Percentiles rank a stretch among this genome's conserved stretches.
Evolutionary conservation across 1,284 basidiomycete genomes (phyloP).

Genomic region (Malassezia dermatis): DNA sequence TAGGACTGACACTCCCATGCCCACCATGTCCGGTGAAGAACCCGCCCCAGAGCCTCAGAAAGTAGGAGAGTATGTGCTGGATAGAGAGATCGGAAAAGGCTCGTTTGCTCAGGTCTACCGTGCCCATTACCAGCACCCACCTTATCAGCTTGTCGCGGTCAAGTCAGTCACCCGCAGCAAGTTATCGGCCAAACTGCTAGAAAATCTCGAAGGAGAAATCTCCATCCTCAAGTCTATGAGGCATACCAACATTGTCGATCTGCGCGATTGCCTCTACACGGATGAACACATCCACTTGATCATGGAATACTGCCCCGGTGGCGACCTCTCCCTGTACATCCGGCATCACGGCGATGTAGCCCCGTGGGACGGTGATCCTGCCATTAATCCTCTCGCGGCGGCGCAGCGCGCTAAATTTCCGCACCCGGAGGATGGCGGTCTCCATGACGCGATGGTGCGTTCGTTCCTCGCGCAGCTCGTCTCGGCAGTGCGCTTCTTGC

Average conservation of each 20-base stretch:
- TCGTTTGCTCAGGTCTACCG: conserved; percentile 94
- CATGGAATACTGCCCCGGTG: conserved; percentile 93
- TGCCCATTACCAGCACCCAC: conserved; percentile 55
- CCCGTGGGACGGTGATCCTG: conserved; percentile 18
- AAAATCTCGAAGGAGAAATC: conserved; percentile 94
- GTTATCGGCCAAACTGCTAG: conserved; percentile 80
- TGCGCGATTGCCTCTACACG: conserved; percentile 85
- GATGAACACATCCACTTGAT: conserved; percentile 90
- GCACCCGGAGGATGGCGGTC: conserved; percentile 77
- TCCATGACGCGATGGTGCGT: conserved; percentile 80
- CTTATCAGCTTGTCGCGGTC: conserved; percentile 61
- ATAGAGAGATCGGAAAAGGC: conserved; percentile 58
- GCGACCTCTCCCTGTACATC: conserved; percentile 91
- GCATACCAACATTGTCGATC: conserved; percentile 82
- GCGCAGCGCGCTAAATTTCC: conserved; percentile 58
- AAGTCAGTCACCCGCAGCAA: conserved; percentile 86
- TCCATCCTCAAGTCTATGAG: conserved; percentile 87
- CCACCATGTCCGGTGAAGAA: conserved; percentile 16
- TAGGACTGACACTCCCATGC: background rate
- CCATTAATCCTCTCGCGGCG: conserved; percentile 4
- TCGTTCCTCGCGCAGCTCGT: conserved; percentile 92
- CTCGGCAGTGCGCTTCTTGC: conserved; percentile 81
- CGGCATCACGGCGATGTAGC: conserved; percentile 48
- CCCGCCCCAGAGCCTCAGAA: conserved; percentile 21
- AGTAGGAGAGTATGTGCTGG: conserved; percentile 52